Percentiles rank a stretch among this genome's conserved stretches.
These are phyloP conservation scores for Cyclotella atomus DNA, from an alignment of 108 stramenopile species.

Conservation along the genomic window DNA sequence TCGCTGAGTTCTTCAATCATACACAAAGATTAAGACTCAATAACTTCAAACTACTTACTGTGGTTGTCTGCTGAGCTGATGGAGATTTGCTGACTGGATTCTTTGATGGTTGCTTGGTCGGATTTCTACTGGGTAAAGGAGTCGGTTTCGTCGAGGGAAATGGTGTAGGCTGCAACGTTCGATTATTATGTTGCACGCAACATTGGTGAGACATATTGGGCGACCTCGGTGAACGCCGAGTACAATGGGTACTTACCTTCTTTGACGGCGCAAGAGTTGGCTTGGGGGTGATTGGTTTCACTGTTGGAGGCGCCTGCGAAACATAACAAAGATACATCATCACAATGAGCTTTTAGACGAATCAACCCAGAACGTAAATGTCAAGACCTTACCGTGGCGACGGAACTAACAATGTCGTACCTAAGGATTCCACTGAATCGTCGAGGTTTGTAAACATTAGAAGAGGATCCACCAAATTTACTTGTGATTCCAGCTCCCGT, in stretches of 20 bases:
- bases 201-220: no score
- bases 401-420: neutral
- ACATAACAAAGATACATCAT: neutral
- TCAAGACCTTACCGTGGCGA: no score
- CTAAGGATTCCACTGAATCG: slow-evolving; percentile 11
- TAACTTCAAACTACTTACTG: neutral
- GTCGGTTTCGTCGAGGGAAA: neutral
- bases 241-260: no score
- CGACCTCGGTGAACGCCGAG: no score
- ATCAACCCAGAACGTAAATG: no score
- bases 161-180: no score
- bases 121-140: neutral
- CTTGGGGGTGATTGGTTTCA: neutral
- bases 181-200: no score
- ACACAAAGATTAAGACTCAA: no score
- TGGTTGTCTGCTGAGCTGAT: neutral
- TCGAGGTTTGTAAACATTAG: neutral
- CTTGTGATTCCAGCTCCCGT: slow-evolving; percentile 7
- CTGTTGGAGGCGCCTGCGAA: neutral
- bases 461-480: neutral
- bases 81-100: neutral
- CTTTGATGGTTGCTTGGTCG: slow-evolving; percentile 6
- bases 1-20: no score
- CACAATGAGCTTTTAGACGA: neutral
- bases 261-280: no score